phyloP scores from a whole-genome alignment of 176 grass and related monocot species.

The Ampelocalamus luodianensis region DNA sequence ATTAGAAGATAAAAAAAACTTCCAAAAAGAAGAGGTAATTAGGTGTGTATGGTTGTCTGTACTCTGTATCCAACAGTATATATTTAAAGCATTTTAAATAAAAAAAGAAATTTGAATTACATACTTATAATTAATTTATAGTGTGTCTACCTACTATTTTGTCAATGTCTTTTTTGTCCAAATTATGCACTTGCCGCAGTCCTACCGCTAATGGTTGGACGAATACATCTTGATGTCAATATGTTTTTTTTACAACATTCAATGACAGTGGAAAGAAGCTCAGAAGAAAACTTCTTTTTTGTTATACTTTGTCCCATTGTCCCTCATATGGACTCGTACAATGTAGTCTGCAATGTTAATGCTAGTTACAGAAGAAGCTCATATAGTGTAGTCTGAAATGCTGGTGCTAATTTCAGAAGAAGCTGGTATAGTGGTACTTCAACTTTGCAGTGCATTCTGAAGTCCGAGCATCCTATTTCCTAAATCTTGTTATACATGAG shows the following conservation, averaged over 20 bases:
- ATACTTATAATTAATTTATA: background rate
- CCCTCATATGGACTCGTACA: background rate
- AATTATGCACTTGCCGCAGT: background rate
- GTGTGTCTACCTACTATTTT: conserved; percentile 31
- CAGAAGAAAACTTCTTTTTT: background rate
- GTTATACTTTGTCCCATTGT: background rate
- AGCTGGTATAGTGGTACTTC: background rate
- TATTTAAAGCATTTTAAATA: background rate
- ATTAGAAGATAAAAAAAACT: background rate
- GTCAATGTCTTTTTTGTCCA: conserved; percentile 18
- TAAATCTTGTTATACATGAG: conserved; percentile 22
- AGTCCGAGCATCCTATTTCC: background rate
- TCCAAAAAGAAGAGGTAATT: background rate
- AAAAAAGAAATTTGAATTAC: background rate
- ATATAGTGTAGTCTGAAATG: background rate
- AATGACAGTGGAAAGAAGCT: background rate
- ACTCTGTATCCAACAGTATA: background rate
- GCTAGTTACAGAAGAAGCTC: background rate
- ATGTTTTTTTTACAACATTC: background rate
- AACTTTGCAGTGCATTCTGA: background rate
- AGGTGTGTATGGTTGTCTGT: background rate
- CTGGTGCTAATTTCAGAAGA: background rate
- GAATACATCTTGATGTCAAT: background rate
- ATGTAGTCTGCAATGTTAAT: conserved; percentile 8
- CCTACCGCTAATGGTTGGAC: background rate